Evolutionary conservation across 1,139 yeast genomes (phyloP).

Genomic region (Torulaspora pretoriensis): DNA sequence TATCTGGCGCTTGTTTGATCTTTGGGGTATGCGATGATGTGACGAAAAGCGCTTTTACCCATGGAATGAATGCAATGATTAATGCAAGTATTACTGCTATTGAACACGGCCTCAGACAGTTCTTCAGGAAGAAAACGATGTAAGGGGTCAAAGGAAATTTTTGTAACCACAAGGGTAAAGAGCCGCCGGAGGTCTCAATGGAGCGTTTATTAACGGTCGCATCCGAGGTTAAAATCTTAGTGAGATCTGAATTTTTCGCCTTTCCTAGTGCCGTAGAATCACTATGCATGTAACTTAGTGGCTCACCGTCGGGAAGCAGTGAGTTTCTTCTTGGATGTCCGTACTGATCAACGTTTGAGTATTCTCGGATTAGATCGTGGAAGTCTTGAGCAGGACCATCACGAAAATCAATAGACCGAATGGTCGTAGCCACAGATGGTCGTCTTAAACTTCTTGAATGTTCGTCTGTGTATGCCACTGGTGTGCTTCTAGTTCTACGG

Average conservation of each 20-base stretch:
- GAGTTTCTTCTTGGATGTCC: conserved; percentile 27
- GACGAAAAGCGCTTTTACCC: conserved; percentile 77
- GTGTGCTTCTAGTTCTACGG: conserved; percentile 22
- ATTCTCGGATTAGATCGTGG: conserved; percentile 56
- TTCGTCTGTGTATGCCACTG: conserved; percentile 23
- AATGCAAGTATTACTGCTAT: conserved; percentile 59
- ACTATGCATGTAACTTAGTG: conserved; percentile 1
- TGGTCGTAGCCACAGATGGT: conserved; percentile 9
- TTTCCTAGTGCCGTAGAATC: conserved; percentile 9
- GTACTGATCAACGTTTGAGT: conserved; percentile 46
- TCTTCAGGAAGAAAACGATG: conserved; percentile 43
- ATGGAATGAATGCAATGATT: conserved; percentile 75
- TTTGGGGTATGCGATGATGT: conserved; percentile 34
- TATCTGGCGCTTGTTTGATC: conserved; percentile 74
- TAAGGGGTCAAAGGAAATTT: conserved; percentile 31
- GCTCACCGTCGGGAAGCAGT: conserved; percentile 8
- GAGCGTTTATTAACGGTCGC: conserved; percentile 34
- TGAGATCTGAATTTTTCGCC: conserved; percentile 24
- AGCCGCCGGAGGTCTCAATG: conserved; percentile 32
- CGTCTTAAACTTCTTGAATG: conserved; percentile 5
- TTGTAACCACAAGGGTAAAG: conserved; percentile 28
- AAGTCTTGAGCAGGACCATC: conserved; percentile 49
- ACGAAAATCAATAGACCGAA: conserved; percentile 36
- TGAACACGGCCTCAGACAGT: conserved; percentile 69
- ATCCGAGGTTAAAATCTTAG: conserved; percentile 36